Base-by-base conservation (phyloP, 1,284 basidiomycete species). In the Cutaneotrichosporon cutaneum region DNA sequence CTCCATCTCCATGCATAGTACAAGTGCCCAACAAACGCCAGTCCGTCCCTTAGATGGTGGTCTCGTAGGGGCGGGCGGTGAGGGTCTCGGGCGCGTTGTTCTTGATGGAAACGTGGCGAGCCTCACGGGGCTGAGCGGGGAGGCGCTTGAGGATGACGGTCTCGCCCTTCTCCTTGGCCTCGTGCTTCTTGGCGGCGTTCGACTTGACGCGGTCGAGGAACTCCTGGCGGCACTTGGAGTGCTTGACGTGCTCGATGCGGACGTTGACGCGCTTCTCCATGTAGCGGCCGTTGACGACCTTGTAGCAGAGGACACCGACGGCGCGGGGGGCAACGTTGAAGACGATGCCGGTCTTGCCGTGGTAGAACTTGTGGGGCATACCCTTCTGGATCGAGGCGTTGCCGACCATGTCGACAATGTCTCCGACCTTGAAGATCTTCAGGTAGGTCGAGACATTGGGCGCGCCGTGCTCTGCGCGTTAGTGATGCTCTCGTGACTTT, bases 401-500 rank as follows among this genome's bases (percentile, higher is more conserved):
- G 74, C 95, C 95, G 85, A 96, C 96, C 86, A 99, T 99, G 85
- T 99, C 95, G 74, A 99, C 95, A 77, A 99, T 97, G 82, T 99
- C 95, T 70, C 95, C 95, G 71, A 98, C 87, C 75, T 88, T 88
- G 88, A 90, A 99, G 83, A 87, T 87, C 79, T 89, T 86, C 78
- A 99, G 84, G 88, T 87, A 99, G 58, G 94, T 98, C 72, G 94
- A 93, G 77, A 98, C 72, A 81, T 91, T 90, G 70, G 95, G 86
- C 75, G 87, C 87, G 78, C 95, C 94, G 81, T 93, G 89, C 80
- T 96, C 93, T 94, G 79, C 21, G 3, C 4, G 64, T 65, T 21
- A 66, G 58, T 30, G 10, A 14, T 47, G 13, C 44, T 27, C 33
- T 32, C 56, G 55, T 36, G 24, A 4, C 30, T 30, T 9, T 18